phyloP scores from a whole-genome alignment of 495 filamentous ascomycete genomes.

The Talaromyces trachyspermus region DNA sequence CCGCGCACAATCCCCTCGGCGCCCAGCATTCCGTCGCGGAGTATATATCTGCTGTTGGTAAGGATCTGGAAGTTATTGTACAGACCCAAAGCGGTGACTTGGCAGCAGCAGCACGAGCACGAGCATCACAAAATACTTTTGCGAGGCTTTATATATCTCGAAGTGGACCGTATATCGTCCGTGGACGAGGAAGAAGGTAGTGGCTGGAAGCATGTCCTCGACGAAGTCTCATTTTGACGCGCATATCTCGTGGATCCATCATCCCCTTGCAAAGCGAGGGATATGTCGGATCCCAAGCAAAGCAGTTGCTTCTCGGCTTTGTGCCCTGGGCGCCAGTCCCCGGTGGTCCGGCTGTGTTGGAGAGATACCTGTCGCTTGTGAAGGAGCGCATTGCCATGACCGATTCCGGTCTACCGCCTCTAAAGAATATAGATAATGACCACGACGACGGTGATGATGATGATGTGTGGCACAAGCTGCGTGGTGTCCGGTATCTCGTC shows the following conservation, averaged over 20 bases:
- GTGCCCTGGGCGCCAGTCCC: conserved; percentile 78
- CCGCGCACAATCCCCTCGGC: conserved; percentile 45
- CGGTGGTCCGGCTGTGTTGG: conserved; percentile 42
- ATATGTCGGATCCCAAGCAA: conserved; percentile 42
- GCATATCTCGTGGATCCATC: conserved; percentile 55
- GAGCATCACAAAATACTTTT: conserved; percentile 19
- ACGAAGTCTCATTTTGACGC: conserved; percentile 61
- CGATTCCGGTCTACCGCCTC: no score
- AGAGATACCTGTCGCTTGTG: conserved; percentile 44
- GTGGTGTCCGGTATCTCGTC: conserved; percentile 72
- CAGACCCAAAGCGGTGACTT: no score
- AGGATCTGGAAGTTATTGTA: no score
- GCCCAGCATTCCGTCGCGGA: conserved; percentile 55
- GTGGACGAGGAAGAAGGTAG: conserved; percentile 31
- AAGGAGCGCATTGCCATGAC: conserved; percentile 15
- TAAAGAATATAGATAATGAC: no score
- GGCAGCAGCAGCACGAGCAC: conserved; percentile 9
- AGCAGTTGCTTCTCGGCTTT: conserved; percentile 52
- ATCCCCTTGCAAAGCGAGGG: conserved; percentile 54
- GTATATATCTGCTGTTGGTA: conserved; percentile 27
- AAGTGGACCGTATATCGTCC: conserved; percentile 66
- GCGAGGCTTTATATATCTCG: conserved; percentile 70
- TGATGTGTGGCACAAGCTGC: conserved; percentile 45
- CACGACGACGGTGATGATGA: conserved; percentile 9
- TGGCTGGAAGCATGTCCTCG: conserved; percentile 55